Base-by-base conservation (phyloP, 805 yeast genomes). In the Ogataea methanolica region DNA sequence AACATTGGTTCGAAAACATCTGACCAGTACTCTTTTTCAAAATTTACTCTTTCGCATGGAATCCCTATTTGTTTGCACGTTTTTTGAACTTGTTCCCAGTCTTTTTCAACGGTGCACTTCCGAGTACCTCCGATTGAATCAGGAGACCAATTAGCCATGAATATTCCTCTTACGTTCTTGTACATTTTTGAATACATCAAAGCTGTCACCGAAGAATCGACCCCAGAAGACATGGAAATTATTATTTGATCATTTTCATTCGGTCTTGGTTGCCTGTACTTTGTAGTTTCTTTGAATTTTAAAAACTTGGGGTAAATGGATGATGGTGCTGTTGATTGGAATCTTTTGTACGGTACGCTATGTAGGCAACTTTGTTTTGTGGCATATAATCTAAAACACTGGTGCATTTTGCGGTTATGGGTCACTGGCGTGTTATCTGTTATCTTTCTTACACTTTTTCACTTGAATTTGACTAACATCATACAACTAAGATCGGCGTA, bases 191-290 rank as follows among this genome's bases (percentile, higher is more conserved):
- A 71, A 55, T 74, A 82, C 50, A 65, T 59, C 41, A 64, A 47
- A 0, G 98, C 97, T 3, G 86, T 79, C 1, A 91, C 89, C 1
- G 97, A 85, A 0, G 97, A 91, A 65, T 94, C 99, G 1, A 94
- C 98, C 0, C 99, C 99, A 0, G 96, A 87, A 1, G 97, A 88
- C 96, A 94, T 88, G 7, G 98, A 97, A 5, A 94, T 80, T 19
- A 86, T 69, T 21, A 92, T 77, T 45, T 75, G 79, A 57, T 88
- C 96, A 33, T 72, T 63, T 9, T 53, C 53, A 0, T 56, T 51
- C 0, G 92, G 92, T 17, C 55, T 51, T 5, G 59, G 63, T 61
- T 74, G 88, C 50, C 9, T 39, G 26, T 56, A 64, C 1, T 50
- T 54, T 11, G 38, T n/a, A 3, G 55, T 43, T 12, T 36, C 41